These are phyloP conservation scores for Fusarium luffae DNA, from an alignment of 2,329 filamentous ascomycete genomes.

Conservation along the genomic window DNA sequence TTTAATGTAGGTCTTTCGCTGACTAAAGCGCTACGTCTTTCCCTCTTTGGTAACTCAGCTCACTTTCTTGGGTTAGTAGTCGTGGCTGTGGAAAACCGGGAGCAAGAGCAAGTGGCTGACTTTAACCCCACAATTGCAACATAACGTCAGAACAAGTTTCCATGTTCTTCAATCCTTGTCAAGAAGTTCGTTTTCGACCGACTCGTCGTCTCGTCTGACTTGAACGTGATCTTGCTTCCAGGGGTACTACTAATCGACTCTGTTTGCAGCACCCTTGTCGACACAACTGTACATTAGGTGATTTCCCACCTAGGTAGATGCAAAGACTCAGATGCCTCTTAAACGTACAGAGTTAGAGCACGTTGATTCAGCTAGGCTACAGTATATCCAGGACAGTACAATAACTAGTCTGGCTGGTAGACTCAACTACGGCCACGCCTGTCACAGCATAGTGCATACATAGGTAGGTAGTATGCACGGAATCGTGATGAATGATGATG, in stretches of 20 bases:
- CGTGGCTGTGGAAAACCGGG: conserved; percentile 15
- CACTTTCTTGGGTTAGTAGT: background rate
- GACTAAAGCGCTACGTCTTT: background rate
- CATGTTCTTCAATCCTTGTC: conserved; percentile 6
- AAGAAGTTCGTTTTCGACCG: conserved; percentile 20
- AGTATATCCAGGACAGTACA: no score
- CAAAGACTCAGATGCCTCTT: background rate
- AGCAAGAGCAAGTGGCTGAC: conserved; percentile 16
- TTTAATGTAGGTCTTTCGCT: background rate
- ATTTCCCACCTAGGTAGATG: background rate
- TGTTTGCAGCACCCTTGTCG: background rate
- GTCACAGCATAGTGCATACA: conserved; percentile 9
- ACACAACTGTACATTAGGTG: background rate
- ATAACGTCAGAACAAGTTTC: conserved; percentile 25
- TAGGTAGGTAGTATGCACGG: background rate
- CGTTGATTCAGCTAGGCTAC: background rate
- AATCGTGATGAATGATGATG: conserved; percentile 37
- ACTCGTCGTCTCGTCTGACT: conserved; percentile 1
- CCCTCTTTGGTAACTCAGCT: background rate
- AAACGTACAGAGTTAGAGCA: conserved; percentile 3
- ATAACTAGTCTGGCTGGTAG: background rate
- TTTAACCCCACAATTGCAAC: background rate
- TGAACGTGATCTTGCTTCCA: background rate
- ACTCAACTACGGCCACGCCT: conserved; percentile 12
- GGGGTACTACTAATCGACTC: background rate